Evolutionary conservation across 1,284 basidiomycete genomes (phyloP), one percentile per base, ranked within the genome.

Genomic region (Ustilago nuda): DNA sequence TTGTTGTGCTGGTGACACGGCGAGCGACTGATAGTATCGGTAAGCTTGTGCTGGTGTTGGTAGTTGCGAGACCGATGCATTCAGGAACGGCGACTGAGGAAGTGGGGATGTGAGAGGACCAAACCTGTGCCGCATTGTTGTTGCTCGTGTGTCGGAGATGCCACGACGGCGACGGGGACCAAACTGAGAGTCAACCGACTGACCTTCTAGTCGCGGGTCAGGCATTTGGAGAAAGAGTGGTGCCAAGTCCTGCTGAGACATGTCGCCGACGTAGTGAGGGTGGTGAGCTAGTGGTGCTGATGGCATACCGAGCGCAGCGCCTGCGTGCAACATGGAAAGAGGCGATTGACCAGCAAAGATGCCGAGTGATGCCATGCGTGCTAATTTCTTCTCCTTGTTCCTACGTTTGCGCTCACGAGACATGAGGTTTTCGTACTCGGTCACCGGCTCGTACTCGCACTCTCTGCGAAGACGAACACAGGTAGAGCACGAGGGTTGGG

Each of bases 401-500:
- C 79, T 66, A 11, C 76, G 68, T 70, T 82, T 82, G 32, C 80
- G 80, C 45, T 82, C 80, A 27, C 80, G 78, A 13, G 80, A 82
- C 41, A 82, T 67, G 53, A 82, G 72, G 60, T 83, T 83, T 58
- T 83, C 80, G 46, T 71, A 66, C 46, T 80, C 80, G 12, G 74
- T 80, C 12, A 83, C 81, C 6, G 78, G 78, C 68, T 83, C 78
- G 66, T 83, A 83, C 41, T 80, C 80, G 64, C 81, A 83, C 61
- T 77, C 69, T 30, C 81, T 61, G 53, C 76, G 73, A 15, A 83
- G 61, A 8, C 78, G 80, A 13, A 76, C 72, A 56, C 81, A 83
- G 23, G 80, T 81, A 23, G 79, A 74, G 60, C 81, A 83, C 2
- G 72, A 53, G 12, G 81, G 81, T 57, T 81, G 78, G 0, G 71